Evolutionary conservation across 1,139 yeast genomes (phyloP), one percentile per base, ranked within the genome.

Genomic region (Kodamaea sp.): DNA sequence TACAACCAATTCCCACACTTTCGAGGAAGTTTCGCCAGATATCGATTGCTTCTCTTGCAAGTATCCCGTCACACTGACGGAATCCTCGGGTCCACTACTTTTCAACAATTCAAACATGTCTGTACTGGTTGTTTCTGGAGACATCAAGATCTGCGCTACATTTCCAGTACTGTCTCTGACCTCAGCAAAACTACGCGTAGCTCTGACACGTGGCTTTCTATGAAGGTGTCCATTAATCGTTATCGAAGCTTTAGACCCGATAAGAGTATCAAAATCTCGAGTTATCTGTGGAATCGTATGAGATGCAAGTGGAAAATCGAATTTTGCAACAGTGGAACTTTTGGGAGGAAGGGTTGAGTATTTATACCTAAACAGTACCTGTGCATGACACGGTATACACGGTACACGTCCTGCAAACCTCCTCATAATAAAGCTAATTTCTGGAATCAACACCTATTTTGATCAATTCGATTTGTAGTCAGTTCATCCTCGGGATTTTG

Each of bases 141-240:
- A 52, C 41, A 68, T 43, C 1, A 85, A 72, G 9, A 90, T 53
- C 52, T 90, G 97, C 5, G 83, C 72, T 7, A 61, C 47, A 34
- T 78, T 76, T 1, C 96, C 96, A 35, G 78, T 65, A 19, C 66
- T 52, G 55, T 89, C 97, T 43, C 97, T 68, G 16, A 90, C 58
- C 22, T 75, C 78, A 1, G 85, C 94, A 66, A 90, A 90, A 3
- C 63, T 76, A 71, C 57, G 76, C 12, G 55, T 53, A 6, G 73
- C 60, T 51, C 63, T 52, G 3, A 65, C 48, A 32, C 73, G 73
- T 0, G 96, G 92, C 46, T 82, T 81, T 24, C 76, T 70, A 50
- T 87, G 79, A 15, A 90, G 73, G 85, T 96, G 94, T 0, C 97
- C 97, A 49, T 84, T 76, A 14, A 86, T 49, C 2, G 67, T 61